phyloP scores from a whole-genome alignment of 352 stramenopile species.

The Phytophthora fragariaefolia region DNA sequence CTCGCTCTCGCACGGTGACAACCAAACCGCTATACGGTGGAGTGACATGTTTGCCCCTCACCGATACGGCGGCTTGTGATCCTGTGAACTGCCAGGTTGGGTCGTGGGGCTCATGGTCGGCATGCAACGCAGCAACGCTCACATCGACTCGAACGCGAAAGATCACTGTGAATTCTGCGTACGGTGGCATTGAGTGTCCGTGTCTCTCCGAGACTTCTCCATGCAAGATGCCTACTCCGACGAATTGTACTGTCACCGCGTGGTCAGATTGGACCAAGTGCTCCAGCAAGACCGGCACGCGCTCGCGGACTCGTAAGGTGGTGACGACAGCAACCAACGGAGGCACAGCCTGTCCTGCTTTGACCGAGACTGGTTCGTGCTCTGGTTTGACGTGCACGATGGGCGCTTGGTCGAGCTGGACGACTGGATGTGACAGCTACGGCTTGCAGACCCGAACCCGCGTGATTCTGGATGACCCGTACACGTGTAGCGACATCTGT shows the following conservation, averaged over 20 bases:
- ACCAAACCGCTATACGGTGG: constrained; percentile 46
- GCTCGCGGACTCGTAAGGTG: constrained; percentile 47
- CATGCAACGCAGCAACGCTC: constrained; percentile 38
- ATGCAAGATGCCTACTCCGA: constrained; percentile 49
- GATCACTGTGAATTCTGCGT: constrained; percentile 39
- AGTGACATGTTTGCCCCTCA: constrained; percentile 36
- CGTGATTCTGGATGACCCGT: constrained; percentile 43
- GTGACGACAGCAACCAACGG: constrained; percentile 43
- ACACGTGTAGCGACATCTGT: constrained; percentile 40
- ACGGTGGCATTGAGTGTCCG: constrained; percentile 50
- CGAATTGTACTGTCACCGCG: constrained; percentile 53
- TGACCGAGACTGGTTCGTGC: constrained; percentile 49
- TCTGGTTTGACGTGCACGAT: constrained; percentile 55
- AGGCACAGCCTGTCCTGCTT: constrained; percentile 42
- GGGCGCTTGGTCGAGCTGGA: constrained; percentile 56
- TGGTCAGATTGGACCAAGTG: constrained; percentile 63
- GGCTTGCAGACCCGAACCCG: constrained; percentile 50
- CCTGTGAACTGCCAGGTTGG: constrained; percentile 60
- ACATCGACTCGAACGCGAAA: constrained; percentile 39
- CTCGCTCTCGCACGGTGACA: constrained; percentile 38
- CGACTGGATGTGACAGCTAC: constrained; percentile 50
- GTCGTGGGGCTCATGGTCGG: constrained; percentile 35
- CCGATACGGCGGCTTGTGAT: constrained; percentile 45
- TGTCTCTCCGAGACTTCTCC: constrained; percentile 41
- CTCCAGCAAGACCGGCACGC: constrained; percentile 39